Evolutionary conservation across 495 filamentous ascomycete genomes (phyloP).

Genomic region (Hypoxylon subgilvum): DNA sequence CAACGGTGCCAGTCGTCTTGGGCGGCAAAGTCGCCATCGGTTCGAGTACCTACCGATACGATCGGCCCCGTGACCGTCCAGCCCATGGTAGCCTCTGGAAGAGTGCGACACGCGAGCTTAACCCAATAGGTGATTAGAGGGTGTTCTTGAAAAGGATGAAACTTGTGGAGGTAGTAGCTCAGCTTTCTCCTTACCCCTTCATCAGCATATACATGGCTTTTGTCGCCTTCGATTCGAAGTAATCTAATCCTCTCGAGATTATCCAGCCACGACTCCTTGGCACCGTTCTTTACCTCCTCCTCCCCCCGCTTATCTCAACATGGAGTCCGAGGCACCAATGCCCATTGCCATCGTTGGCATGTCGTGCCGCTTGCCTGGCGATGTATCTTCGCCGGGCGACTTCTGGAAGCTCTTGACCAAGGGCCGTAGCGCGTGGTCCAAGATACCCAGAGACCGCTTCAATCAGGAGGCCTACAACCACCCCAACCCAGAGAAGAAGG

Average conservation of each 20-base stretch:
- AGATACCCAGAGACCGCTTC: constrained; percentile 71
- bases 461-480: constrained; percentile 69
- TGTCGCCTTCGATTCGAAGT: background rate
- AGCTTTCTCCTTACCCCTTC: background rate
- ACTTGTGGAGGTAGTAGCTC: background rate
- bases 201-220: constrained; percentile 18
- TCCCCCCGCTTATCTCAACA: constrained; percentile 10
- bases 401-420: constrained; percentile 56
- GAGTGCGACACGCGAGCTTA: constrained; percentile 10
- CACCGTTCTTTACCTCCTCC: constrained; percentile 11
- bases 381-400: constrained; percentile 46
- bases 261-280: background rate
- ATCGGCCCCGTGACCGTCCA: background rate
- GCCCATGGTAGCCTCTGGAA: background rate
- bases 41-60: constrained; percentile 25
- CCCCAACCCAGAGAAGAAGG: constrained; percentile 55
- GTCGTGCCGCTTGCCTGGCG: constrained; percentile 56
- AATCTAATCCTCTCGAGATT: constrained; percentile 4
- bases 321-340: constrained; percentile 33
- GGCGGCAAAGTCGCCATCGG: background rate
- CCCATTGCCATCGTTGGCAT: constrained; percentile 56
- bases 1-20: constrained; percentile 5
- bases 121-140: background rate
- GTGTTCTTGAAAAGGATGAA: constrained; percentile 3
- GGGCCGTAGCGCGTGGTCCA: constrained; percentile 46